Percentiles rank a stretch among this genome's conserved stretches.
Evolutionary conservation across 2,329 filamentous ascomycete genomes (phyloP).

Genomic region (Monilinia fructicola): DNA sequence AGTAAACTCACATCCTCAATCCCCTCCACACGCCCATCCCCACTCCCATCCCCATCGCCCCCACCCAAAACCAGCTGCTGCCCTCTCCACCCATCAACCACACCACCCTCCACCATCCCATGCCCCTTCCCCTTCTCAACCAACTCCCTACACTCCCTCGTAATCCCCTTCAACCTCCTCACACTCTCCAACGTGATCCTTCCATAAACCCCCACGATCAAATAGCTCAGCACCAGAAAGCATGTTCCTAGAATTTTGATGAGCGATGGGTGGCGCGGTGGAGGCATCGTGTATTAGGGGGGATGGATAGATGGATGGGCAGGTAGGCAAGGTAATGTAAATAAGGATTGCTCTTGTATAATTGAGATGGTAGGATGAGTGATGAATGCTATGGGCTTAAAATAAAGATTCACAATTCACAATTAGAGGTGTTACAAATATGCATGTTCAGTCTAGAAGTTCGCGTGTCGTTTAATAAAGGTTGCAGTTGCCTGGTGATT

Average conservation of each 20-base stretch:
- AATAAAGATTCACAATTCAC: background rate
- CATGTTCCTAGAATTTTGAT: background rate
- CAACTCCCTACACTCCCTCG: constrained; percentile 6
- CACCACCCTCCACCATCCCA: background rate
- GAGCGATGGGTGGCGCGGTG: background rate
- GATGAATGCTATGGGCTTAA: background rate
- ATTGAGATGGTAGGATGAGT: background rate
- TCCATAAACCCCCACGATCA: background rate
- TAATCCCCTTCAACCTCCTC: constrained; percentile 2
- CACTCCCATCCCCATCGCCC: constrained; percentile 5
- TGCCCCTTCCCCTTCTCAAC: background rate
- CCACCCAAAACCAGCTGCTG: constrained; percentile 14
- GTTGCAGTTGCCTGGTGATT: background rate
- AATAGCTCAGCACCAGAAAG: background rate
- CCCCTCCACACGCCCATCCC: background rate
- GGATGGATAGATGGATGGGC: too few species aligned
- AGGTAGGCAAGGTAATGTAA: too few species aligned
- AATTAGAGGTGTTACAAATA: background rate
- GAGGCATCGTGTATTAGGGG: background rate
- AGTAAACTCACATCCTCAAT: constrained; percentile 21
- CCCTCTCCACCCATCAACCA: background rate
- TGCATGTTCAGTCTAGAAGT: background rate
- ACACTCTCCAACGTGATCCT: constrained; percentile 11
- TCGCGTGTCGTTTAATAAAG: constrained; percentile 1
- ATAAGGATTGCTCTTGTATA: background rate